Conservation (phyloP, 2,329 filamentous ascomycete genomes). For the Monosporascus ibericus region DNA sequence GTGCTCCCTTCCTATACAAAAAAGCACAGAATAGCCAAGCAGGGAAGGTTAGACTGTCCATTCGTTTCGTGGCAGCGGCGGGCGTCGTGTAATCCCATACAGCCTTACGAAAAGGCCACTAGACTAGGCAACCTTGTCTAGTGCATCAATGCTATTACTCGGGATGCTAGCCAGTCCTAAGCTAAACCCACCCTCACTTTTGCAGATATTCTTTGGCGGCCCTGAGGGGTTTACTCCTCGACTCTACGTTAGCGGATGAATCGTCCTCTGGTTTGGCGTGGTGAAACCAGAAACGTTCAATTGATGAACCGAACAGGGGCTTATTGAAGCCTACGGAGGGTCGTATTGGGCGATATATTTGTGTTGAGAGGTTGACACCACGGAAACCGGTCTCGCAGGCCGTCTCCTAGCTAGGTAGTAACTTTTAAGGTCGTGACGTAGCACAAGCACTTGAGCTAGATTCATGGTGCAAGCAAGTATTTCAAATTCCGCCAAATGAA, state of each 20-base stretch:
- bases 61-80: background rate
- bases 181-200: background rate
- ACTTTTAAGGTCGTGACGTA: too few relatives aligned
- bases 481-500: too few relatives aligned
- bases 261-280: constrained; percentile 2
- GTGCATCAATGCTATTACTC: background rate
- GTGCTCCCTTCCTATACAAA: background rate
- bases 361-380: background rate
- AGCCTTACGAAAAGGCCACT: background rate
- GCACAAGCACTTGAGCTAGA: too few relatives aligned
- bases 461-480: too few relatives aligned
- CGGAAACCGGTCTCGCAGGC: too few relatives aligned
- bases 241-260: background rate
- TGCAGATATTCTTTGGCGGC: background rate
- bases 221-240: background rate
- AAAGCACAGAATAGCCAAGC: background rate
- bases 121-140: background rate
- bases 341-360: background rate
- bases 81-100: background rate
- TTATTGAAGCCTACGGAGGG: too few relatives aligned
- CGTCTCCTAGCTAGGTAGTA: too few relatives aligned
- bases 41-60: background rate
- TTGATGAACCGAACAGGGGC: background rate
- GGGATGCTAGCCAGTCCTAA: constrained; percentile 5
- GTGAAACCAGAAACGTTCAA: constrained; percentile 14